These are phyloP conservation scores for Nemania sp. DNA, from an alignment of 2,329 filamentous ascomycete genomes.

Conservation along the genomic window DNA sequence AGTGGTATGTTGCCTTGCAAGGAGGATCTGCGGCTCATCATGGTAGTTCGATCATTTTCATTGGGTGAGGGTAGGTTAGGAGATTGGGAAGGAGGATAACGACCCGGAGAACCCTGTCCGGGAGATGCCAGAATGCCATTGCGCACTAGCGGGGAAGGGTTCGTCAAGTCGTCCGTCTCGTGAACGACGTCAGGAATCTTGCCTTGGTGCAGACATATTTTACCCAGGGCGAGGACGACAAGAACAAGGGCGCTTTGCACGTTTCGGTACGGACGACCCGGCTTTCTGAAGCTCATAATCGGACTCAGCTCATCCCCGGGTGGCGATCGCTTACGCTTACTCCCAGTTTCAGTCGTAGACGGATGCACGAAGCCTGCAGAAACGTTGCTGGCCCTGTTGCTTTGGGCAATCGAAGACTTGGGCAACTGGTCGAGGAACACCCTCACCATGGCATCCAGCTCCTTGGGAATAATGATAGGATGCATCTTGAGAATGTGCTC, in stretches of 20 bases:
- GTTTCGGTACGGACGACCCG: constrained; percentile 63
- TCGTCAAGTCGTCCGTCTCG: constrained; percentile 46
- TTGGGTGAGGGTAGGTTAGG: constrained; percentile 58
- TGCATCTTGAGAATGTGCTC: constrained; percentile 68
- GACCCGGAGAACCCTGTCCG: constrained; percentile 58
- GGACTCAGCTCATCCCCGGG: constrained; percentile 38
- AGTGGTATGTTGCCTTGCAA: constrained; percentile 48
- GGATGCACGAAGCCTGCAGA: constrained; percentile 41
- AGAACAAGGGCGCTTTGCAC: constrained; percentile 82
- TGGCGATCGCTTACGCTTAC: constrained; percentile 63
- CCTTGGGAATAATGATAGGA: constrained; percentile 60
- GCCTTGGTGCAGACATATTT: constrained; percentile 68
- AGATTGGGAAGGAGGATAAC: constrained; percentile 51
- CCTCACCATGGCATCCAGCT: constrained; percentile 58
- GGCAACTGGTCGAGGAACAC: constrained; percentile 57
- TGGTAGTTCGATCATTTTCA: constrained; percentile 51
- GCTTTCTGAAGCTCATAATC: constrained; percentile 44
- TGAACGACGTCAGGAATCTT: constrained; percentile 63
- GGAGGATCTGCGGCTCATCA: constrained; percentile 56
- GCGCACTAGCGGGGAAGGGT: constrained; percentile 48
- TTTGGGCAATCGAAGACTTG: constrained; percentile 31
- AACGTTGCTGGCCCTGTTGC: constrained; percentile 13
- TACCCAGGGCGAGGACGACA: constrained; percentile 82
- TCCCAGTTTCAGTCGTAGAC: constrained; percentile 39
- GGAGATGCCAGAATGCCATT: constrained; percentile 59